Conservation (phyloP, 129 eudicot genomes). For the Tagetes patula region DNA sequence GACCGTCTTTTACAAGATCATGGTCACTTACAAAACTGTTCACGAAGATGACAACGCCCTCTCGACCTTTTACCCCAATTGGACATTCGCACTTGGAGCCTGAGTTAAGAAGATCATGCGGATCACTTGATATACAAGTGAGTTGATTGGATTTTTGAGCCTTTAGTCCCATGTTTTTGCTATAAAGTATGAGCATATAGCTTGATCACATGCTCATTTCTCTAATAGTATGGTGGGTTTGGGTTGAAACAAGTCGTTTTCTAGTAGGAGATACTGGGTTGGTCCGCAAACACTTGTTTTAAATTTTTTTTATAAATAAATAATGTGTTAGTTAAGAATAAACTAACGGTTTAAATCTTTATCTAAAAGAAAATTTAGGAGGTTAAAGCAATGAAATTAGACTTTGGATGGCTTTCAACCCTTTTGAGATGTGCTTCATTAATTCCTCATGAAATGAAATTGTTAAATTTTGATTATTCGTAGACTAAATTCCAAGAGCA, state of each 20-base stretch:
- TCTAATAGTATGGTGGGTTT: background rate
- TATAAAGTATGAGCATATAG: background rate
- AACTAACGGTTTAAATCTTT: background rate
- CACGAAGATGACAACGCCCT: slow-evolving; percentile 53
- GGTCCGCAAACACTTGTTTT: background rate
- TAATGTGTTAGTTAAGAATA: background rate
- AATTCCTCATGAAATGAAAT: background rate
- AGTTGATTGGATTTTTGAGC: slow-evolving; percentile 21
- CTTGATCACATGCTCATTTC: background rate
- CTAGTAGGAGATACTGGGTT: background rate
- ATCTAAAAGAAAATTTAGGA: background rate
- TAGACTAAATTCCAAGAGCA: slow-evolving; percentile 48
- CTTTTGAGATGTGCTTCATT: background rate
- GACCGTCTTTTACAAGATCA: slow-evolving; percentile 54
- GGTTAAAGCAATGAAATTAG: background rate
- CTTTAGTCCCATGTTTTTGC: slow-evolving; percentile 7
- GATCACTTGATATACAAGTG: slow-evolving; percentile 45
- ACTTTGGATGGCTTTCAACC: background rate
- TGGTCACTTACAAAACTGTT: slow-evolving; percentile 78
- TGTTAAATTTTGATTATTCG: slow-evolving; percentile 18
- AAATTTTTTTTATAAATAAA: background rate
- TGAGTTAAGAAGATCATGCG: slow-evolving; percentile 34
- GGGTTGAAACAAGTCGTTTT: background rate
- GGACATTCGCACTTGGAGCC: slow-evolving; percentile 45
- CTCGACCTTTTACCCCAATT: slow-evolving; percentile 55